These are phyloP conservation scores for Pythium oligandrum DNA, from an alignment of 352 stramenopile species.

Conservation along the genomic window DNA sequence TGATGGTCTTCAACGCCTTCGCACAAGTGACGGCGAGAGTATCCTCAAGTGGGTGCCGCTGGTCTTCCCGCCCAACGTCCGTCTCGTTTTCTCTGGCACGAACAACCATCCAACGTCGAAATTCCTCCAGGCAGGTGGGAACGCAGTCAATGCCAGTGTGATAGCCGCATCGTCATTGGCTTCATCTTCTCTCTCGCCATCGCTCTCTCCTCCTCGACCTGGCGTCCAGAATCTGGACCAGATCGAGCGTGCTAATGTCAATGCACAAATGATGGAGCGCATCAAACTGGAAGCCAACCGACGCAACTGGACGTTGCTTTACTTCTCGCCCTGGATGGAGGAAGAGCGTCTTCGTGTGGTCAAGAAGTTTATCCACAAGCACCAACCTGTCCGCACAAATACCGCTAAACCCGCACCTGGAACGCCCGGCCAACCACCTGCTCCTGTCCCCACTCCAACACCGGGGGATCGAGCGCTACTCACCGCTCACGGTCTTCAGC, in stretches of 20 bases:
- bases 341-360: conserved; percentile 57
- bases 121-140: conserved; percentile 21
- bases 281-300: conserved; percentile 81
- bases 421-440: neutral
- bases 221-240: conserved; percentile 36
- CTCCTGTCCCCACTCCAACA: neutral
- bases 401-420: conserved; percentile 9
- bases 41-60: conserved; percentile 91
- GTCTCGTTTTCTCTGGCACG: conserved; percentile 79
- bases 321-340: conserved; percentile 49
- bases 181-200: no score
- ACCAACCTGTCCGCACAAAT: conserved; percentile 18
- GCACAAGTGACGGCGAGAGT: conserved; percentile 82
- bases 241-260: conserved; percentile 51
- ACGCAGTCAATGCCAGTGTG: conserved; percentile 3
- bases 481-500: conserved; percentile 27
- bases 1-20: conserved; percentile 83
- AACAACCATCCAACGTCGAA: conserved; percentile 43
- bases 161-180: conserved; percentile 2
- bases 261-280: conserved; percentile 73
- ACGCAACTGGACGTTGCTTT: conserved; percentile 68
- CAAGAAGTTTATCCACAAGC: conserved; percentile 57
- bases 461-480: conserved; percentile 1
- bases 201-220: conserved; percentile 2
- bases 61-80: conserved; percentile 83